phyloP scores from a whole-genome alignment of 164 flowering plant species.

The Brasenia schreberi region DNA sequence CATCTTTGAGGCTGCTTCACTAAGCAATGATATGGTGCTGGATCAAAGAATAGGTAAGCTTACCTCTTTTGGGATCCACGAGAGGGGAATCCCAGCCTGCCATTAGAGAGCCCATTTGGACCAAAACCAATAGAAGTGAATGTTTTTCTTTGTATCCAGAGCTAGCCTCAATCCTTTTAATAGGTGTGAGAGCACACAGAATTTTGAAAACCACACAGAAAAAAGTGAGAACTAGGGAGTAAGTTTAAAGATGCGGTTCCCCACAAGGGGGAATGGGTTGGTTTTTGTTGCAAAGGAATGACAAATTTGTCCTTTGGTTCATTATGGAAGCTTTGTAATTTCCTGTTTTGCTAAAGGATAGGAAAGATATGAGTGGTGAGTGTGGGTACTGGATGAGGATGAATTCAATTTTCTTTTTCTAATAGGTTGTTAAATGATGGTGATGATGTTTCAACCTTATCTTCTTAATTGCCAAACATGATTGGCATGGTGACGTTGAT shows the following conservation, averaged over 20 bases:
- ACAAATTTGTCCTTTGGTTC: not conserved
- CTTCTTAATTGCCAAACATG: too few relatives aligned
- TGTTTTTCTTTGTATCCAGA: not conserved
- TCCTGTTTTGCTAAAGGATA: too few relatives aligned
- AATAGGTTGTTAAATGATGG: too few relatives aligned
- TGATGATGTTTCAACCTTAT: too few relatives aligned
- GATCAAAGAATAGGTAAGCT: not conserved
- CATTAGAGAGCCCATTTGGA: constrained; percentile 69
- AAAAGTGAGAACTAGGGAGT: not conserved
- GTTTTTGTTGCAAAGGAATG: not conserved
- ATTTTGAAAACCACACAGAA: not conserved
- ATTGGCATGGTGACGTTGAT: too few relatives aligned
- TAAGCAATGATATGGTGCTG: not conserved
- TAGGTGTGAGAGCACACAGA: constrained; percentile 2
- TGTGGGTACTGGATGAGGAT: too few relatives aligned
- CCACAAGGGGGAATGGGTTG: not conserved
- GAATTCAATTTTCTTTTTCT: too few relatives aligned
- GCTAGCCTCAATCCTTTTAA: not conserved
- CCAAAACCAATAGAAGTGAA: not conserved
- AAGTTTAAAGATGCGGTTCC: not conserved
- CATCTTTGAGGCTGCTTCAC: not conserved
- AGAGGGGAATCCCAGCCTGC: constrained; percentile 68
- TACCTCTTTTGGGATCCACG: constrained; percentile 41
- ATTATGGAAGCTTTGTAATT: too few relatives aligned
- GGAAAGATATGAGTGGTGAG: too few relatives aligned